Conservation (phyloP, 2,329 filamentous ascomycete genomes). For the Keithomyces neogunnii region DNA sequence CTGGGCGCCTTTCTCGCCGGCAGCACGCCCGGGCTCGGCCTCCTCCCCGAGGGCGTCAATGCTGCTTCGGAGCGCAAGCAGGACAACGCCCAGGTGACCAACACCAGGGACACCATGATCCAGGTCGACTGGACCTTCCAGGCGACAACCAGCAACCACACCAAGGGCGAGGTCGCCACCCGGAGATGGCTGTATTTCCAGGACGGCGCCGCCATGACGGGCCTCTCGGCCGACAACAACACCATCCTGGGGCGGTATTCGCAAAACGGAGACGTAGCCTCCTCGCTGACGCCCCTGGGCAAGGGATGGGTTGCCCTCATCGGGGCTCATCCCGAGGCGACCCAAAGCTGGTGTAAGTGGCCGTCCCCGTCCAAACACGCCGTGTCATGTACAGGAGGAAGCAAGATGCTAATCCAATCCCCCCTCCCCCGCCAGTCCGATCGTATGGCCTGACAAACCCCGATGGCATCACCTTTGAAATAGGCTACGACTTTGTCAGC, state of each 20-base stretch:
- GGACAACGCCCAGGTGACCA: slow-evolving; percentile 11
- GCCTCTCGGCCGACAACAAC: slow-evolving; percentile 4
- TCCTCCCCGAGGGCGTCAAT: slow-evolving; percentile 11
- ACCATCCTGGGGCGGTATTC: slow-evolving; percentile 15
- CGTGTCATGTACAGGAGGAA: too few species aligned
- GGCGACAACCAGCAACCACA: not conserved
- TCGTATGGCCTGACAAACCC: slow-evolving; percentile 11
- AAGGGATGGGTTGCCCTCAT: slow-evolving; percentile 16
- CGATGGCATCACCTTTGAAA: slow-evolving; percentile 13
- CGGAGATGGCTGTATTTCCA: slow-evolving; percentile 17
- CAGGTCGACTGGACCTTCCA: slow-evolving; percentile 16
- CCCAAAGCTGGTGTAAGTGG: slow-evolving; percentile 16
- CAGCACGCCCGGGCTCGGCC: slow-evolving; percentile 11
- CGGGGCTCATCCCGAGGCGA: slow-evolving; percentile 18
- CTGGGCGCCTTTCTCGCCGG: slow-evolving; percentile 19
- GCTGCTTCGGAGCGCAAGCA: slow-evolving; percentile 7
- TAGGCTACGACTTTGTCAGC: slow-evolving; percentile 14
- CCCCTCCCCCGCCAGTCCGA: slow-evolving; percentile 2
- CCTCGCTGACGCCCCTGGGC: slow-evolving; percentile 13
- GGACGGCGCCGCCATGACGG: slow-evolving; percentile 14
- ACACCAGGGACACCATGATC: slow-evolving; percentile 12
- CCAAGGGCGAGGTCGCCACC: slow-evolving; percentile 8
- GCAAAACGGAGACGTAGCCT: slow-evolving; percentile 14
- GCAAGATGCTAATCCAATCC: too few species aligned
- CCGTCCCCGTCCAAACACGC: too few species aligned